Conservation (phyloP, 495 filamentous ascomycete genomes). For the Mytilinidion resinicola region DNA sequence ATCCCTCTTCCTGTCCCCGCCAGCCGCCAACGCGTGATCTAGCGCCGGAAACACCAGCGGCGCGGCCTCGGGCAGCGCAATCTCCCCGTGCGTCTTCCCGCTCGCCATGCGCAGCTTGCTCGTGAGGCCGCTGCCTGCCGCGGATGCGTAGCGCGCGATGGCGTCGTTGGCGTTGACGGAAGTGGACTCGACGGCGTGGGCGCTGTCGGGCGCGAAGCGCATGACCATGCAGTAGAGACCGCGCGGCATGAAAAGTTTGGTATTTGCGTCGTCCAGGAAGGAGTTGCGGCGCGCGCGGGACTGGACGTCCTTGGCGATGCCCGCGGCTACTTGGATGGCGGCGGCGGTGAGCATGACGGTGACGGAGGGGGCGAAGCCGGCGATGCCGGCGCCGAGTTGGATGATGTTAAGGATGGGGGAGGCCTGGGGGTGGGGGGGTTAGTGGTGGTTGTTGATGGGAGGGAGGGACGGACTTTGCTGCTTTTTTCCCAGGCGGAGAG, state of each 20-base stretch:
- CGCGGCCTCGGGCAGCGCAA: conserved; percentile 47
- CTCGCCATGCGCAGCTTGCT: conserved; percentile 34
- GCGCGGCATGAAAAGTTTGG: conserved; percentile 51
- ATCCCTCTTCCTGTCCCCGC: conserved; percentile 33
- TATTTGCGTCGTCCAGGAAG: conserved; percentile 53
- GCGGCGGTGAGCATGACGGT: conserved; percentile 43
- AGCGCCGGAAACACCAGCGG: conserved; percentile 51
- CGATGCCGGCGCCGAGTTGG: conserved; percentile 14
- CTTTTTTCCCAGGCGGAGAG: conserved; percentile 40
- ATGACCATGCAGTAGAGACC: conserved; percentile 57
- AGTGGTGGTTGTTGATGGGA: neutral
- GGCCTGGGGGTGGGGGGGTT: conserved; percentile 6
- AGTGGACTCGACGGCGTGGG: conserved; percentile 21
- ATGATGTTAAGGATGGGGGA: conserved; percentile 24
- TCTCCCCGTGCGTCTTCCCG: conserved; percentile 44
- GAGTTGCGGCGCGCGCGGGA: conserved; percentile 41
- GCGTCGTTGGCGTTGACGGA: conserved; percentile 34
- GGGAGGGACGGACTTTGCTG: conserved; percentile 26
- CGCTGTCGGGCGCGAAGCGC: conserved; percentile 48
- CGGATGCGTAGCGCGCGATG: conserved; percentile 24
- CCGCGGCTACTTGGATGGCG: conserved; percentile 40
- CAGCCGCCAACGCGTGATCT: conserved; percentile 36
- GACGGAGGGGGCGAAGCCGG: conserved; percentile 35
- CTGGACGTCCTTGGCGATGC: conserved; percentile 35
- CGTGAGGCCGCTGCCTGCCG: neutral